Evolutionary conservation across 306 rosid species (phyloP).

Genomic region (Rosa rugosa): DNA sequence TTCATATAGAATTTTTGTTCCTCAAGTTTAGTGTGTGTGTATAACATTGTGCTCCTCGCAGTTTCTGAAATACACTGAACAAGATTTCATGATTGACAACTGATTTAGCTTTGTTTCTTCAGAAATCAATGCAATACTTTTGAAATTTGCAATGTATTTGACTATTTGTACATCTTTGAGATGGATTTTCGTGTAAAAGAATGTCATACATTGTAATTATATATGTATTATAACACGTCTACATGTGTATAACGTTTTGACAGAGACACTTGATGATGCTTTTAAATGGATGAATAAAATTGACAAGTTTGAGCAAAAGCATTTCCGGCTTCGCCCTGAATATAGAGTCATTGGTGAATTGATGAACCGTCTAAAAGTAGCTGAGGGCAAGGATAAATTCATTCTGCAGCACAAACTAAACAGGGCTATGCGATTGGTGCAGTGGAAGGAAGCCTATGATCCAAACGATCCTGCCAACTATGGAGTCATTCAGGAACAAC

Average conservation of each 20-base stretch:
- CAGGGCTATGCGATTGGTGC: constrained; percentile 79
- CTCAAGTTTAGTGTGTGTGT: background rate
- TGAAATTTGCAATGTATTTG: background rate
- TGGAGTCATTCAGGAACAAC: constrained; percentile 61
- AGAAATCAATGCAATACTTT: background rate
- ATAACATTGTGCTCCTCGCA: background rate
- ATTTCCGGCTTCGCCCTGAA: constrained; percentile 65
- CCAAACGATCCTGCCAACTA: constrained; percentile 85
- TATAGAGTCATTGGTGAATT: constrained; percentile 89
- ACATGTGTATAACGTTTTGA: background rate
- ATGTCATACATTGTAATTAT: too few species aligned
- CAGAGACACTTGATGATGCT: constrained; percentile 77
- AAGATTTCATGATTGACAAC: background rate
- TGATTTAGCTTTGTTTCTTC: background rate
- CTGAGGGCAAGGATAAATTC: constrained; percentile 75
- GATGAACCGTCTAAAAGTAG: constrained; percentile 72
- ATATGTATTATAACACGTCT: background rate
- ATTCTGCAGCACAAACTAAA: constrained; percentile 76
- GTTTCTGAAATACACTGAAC: background rate
- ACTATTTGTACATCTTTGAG: too few species aligned
- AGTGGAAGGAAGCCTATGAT: constrained; percentile 87
- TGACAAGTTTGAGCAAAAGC: constrained; percentile 76
- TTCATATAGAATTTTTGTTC: background rate
- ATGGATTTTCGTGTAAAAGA: background rate
- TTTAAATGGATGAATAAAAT: constrained; percentile 78